These are phyloP conservation scores for Wickerhamiella brachini DNA, from an alignment of 805 yeast genomes.

Conservation along the genomic window DNA sequence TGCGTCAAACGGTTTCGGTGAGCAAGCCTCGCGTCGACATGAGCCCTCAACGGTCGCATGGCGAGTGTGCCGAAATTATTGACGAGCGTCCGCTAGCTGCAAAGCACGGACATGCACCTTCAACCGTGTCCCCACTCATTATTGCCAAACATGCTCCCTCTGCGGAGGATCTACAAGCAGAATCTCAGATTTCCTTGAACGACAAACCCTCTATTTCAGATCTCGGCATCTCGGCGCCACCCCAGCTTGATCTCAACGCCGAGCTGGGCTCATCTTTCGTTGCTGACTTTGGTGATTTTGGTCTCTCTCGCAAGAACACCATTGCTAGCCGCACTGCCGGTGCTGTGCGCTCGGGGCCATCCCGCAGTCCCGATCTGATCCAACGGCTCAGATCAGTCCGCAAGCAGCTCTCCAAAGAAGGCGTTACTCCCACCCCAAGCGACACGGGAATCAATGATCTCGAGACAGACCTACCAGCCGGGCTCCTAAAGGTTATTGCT, in stretches of 20 bases:
- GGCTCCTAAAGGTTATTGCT: conserved; percentile 15
- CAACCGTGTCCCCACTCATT: conserved; percentile 3
- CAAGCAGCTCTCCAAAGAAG: conserved; percentile 6
- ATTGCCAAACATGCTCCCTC: conserved; percentile 1
- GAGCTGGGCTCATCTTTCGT: conserved; percentile 6
- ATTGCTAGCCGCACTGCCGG: conserved; percentile 6
- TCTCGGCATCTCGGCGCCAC: background rate
- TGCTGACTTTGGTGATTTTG: conserved; percentile 8
- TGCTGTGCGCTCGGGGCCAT: conserved; percentile 8
- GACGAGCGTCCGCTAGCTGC: background rate
- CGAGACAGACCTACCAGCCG: conserved; percentile 12
- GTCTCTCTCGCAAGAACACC: conserved; percentile 11
- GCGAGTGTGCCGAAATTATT: background rate
- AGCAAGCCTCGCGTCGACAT: conserved; percentile 3
- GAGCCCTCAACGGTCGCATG: conserved; percentile 1
- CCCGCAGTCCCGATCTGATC: conserved; percentile 11
- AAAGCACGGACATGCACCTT: background rate
- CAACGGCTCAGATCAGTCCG: conserved; percentile 17
- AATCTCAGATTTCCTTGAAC: background rate
- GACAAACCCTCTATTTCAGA: background rate
- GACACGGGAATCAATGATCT: conserved; percentile 9
- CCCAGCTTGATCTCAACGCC: background rate
- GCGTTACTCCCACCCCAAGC: background rate
- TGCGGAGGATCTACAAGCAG: background rate
- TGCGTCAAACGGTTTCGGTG: conserved; percentile 6